Conservation (phyloP, 441 rosid species). For the Croton laevigatus region DNA sequence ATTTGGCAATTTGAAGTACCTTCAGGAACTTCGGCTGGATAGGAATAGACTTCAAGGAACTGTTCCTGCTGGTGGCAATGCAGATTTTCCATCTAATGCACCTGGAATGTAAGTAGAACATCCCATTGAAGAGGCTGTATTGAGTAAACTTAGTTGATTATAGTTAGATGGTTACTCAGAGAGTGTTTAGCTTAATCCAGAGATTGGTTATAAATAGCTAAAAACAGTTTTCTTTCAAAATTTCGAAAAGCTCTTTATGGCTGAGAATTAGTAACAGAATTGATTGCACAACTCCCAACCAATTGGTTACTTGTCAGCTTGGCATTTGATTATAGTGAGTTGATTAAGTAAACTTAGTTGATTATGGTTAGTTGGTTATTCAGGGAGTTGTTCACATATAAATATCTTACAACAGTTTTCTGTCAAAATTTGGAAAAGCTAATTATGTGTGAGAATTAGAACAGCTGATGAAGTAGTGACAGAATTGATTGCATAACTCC, state of each 20-base stretch:
- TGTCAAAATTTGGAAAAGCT: background rate
- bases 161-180: background rate
- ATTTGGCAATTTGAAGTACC: constrained; percentile 67
- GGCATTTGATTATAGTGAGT: too few relatives aligned
- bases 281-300: background rate
- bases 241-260: background rate
- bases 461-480: background rate
- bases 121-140: background rate
- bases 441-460: background rate
- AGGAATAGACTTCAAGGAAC: constrained; percentile 83
- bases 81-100: constrained; percentile 37
- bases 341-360: background rate
- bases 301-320: too few relatives aligned
- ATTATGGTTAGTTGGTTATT: background rate
- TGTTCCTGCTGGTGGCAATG: constrained; percentile 48
- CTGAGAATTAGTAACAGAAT: background rate
- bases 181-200: background rate
- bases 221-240: background rate
- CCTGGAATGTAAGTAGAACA: constrained; percentile 54
- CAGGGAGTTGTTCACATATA: background rate
- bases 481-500: background rate
- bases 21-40: constrained; percentile 71
- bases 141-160: background rate
- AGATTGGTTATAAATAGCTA: background rate
- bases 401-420: background rate